A percentile compares a stretch with the other conserved stretches of the same genome.
Evolutionary conservation across 805 yeast species (phyloP).

Genomic region (Candida insectorum): DNA sequence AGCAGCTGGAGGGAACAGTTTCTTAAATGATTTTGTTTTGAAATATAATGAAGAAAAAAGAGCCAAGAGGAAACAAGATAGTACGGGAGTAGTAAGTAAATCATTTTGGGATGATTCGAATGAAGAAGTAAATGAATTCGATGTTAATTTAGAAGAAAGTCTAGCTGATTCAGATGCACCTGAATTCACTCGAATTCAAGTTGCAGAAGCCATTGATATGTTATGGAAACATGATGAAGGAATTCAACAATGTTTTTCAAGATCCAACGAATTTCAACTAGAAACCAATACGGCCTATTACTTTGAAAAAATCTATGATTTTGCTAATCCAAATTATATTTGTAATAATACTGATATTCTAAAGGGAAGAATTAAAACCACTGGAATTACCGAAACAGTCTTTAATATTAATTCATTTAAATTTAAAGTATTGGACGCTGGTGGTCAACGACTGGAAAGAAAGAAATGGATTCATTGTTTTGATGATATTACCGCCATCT

Average conservation of each 20-base stretch:
- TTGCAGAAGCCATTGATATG: slow-evolving; percentile 65
- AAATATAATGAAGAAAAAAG: slow-evolving; percentile 57
- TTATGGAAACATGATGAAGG: slow-evolving; percentile 76
- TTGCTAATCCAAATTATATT: slow-evolving; percentile 59
- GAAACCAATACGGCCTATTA: slow-evolving; percentile 82
- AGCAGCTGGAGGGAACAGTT: slow-evolving; percentile 62
- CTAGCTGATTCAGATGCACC: slow-evolving; percentile 8
- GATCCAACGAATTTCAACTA: slow-evolving; percentile 76
- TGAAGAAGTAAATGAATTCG: slow-evolving; percentile 1
- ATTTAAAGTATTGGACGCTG: slow-evolving; percentile 87
- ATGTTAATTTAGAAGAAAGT: slow-evolving; percentile 6
- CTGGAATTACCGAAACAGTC: slow-evolving; percentile 87
- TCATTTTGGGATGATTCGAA: slow-evolving; percentile 18
- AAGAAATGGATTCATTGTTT: slow-evolving; percentile 95
- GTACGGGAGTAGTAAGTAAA: slow-evolving; percentile 46
- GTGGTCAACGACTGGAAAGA: slow-evolving; percentile 91
- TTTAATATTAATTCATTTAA: slow-evolving; percentile 62
- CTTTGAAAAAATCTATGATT: slow-evolving; percentile 66
- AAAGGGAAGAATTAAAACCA: slow-evolving; percentile 89
- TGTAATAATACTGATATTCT: slow-evolving; percentile 83
- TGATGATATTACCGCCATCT: slow-evolving; percentile 81
- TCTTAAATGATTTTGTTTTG: slow-evolving; percentile 60
- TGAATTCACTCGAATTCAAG: slow-evolving; percentile 37
- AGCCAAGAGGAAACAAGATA: slow-evolving; percentile 45
- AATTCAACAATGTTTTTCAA: slow-evolving; percentile 51